phyloP scores from a whole-genome alignment of 345 rosid genomes.

The Citrus mangshanensis region DNA sequence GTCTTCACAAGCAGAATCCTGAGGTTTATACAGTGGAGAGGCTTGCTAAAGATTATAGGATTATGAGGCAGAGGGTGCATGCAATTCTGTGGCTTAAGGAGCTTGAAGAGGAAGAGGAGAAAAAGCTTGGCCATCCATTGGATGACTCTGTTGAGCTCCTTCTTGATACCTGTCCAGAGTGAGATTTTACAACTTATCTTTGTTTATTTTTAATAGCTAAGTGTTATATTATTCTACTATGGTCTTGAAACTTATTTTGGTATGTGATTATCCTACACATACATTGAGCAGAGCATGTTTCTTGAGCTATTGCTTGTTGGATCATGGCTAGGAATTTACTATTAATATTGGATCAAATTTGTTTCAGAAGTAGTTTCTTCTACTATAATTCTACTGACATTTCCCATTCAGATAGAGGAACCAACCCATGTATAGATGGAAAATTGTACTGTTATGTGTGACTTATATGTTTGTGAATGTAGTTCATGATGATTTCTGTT shows the following conservation, averaged over 20 bases:
- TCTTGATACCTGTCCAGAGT: conserved; percentile 92
- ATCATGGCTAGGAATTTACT: neutral
- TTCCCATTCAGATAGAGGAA: neutral
- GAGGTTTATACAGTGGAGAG: conserved; percentile 74
- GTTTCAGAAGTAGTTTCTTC: neutral
- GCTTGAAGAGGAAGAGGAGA: conserved; percentile 89
- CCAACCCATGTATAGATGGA: neutral
- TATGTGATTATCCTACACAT: neutral
- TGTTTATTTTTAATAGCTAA: neutral
- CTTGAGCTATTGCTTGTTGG: neutral
- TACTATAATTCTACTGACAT: neutral
- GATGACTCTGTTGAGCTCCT: conserved; percentile 87
- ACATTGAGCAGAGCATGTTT: neutral
- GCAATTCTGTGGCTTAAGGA: conserved; percentile 95
- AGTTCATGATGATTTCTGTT: neutral
- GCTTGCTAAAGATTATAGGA: conserved; percentile 89
- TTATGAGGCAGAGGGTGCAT: conserved; percentile 96
- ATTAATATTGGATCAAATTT: neutral
- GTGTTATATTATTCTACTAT: neutral
- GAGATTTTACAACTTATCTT: conserved; percentile 21
- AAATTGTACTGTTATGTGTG: neutral
- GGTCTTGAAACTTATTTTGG: neutral
- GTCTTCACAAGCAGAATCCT: conserved; percentile 79
- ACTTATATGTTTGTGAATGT: neutral
- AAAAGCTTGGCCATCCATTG: conserved; percentile 74